These are phyloP conservation scores for Hygrophila difformis DNA, from an alignment of 257 asterid species.

Conservation along the genomic window DNA sequence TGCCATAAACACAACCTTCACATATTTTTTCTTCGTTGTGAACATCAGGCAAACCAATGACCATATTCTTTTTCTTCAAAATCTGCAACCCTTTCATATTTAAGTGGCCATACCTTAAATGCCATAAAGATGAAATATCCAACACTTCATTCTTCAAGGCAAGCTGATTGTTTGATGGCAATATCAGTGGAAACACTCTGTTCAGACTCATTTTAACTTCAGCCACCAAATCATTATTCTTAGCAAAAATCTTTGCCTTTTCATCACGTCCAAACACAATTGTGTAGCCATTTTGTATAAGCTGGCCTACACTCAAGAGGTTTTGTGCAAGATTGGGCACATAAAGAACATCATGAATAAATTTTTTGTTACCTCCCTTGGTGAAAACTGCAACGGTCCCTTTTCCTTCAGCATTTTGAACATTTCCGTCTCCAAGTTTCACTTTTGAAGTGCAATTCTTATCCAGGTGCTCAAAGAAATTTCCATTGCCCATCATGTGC, in stretches of 20 bases:
- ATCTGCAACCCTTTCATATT: background rate
- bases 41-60: background rate
- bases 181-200: background rate
- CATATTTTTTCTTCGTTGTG: background rate
- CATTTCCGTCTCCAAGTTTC: slow-evolving; percentile 4
- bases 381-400: background rate
- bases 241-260: background rate
- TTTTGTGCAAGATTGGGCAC: slow-evolving; percentile 9
- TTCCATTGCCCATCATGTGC: background rate
- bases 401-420: background rate
- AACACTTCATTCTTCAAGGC: background rate
- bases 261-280: background rate
- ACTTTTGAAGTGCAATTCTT: background rate
- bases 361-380: slow-evolving; percentile 6
- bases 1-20: slow-evolving; percentile 3
- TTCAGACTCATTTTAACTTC: background rate
- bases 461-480: slow-evolving; percentile 4
- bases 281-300: background rate
- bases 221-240: background rate
- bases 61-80: slow-evolving; percentile 7
- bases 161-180: background rate
- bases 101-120: slow-evolving; percentile 6
- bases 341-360: slow-evolving; percentile 4
- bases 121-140: background rate
- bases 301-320: slow-evolving; percentile 7